Conservation (phyloP, 768 basidiomycete genomes). For the Termitomyces sp. region DNA sequence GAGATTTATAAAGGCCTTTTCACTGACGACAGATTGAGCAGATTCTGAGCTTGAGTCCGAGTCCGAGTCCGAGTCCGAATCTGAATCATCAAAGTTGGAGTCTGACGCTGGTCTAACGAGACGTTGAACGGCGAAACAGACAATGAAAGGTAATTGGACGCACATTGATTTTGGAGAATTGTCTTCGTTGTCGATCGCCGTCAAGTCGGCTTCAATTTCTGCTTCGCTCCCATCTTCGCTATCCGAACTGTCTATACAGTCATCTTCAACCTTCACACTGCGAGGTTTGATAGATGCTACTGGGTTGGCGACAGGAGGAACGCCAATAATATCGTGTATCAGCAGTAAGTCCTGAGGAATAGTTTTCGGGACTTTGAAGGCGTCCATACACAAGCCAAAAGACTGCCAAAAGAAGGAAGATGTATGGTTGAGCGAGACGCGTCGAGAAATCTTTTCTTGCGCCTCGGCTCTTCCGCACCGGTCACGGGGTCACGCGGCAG, state of each 20-base stretch:
- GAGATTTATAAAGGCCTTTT: conserved; percentile 21
- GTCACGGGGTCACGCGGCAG: conserved; percentile 17
- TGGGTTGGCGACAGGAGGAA: conserved; percentile 7
- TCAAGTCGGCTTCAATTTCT: conserved; percentile 69
- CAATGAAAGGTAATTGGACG: conserved; percentile 14
- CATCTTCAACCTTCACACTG: conserved; percentile 25
- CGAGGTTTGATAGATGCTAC: background rate
- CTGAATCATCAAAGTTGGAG: conserved; percentile 10
- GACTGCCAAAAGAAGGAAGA: background rate
- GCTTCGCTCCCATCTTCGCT: conserved; percentile 61
- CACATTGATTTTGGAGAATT: conserved; percentile 28
- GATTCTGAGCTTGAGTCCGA: conserved; percentile 39
- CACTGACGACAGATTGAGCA: conserved; percentile 18
- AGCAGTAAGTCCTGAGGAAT: conserved; percentile 75
- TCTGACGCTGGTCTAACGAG: conserved; percentile 14
- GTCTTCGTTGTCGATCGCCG: conserved; percentile 35
- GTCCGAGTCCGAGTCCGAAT: conserved; percentile 30
- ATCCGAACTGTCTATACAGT: conserved; percentile 57
- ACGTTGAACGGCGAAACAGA: conserved; percentile 9
- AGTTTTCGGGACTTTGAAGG: conserved; percentile 59
- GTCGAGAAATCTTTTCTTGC: conserved; percentile 14
- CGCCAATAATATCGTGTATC: conserved; percentile 65
- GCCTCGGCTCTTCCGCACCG: conserved; percentile 2
- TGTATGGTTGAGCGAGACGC: conserved; percentile 8
- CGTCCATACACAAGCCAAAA: conserved; percentile 28